Base-by-base conservation (phyloP, 306 rosid genomes). In the Inga laurina region DNA sequence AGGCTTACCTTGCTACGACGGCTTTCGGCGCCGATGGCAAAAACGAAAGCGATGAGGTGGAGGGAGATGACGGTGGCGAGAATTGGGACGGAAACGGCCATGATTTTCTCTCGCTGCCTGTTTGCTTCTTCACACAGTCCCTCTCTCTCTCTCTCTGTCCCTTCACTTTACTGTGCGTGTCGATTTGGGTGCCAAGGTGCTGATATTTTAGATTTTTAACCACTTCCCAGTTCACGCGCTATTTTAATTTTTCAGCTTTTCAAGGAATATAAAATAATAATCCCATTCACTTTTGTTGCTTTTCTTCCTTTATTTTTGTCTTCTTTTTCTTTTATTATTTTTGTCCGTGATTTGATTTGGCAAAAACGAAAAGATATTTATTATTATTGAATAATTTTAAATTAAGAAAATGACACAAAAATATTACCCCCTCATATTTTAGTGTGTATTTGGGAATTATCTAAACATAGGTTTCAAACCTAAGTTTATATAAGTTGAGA, bases 1-100 rank as follows among this genome's bases (percentile, higher is more conserved):
- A 52, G 14, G 30, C 49, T n/a, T 84, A 92, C 97, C 83, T 65
- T 49, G 85, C 94, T 94, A 74, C 99, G 97, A 75, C 98, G 98
- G 34, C 90, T 90, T 86, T 96, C 99, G 48, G 98, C 99, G 14
- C 98, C 99, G 12, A 96, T 73, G 74, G 99, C 97, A 35, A 96
- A 82, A 75, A 96, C 91, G 73, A 94, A 91, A 77, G 99, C 99
- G 22, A 96, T 84, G 90, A 94, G 94, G 85, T 94, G 91, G 10
- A 92, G 97, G 69, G 97, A 79, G 85, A 85, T 66, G 85, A 91
- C 45, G 44, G 91, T 78, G 75, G 91, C 93, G 49, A 89, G 45
- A 75, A 93, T 59, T 2, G 93, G 76, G 4, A 90, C 72, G 0
- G 98, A 93, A 71, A 92, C 76, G 9, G 91, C 98, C 98, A 95